These are phyloP conservation scores for Borealophlyctis nickersoniae DNA, from an alignment of 192 early-diverging fungal species.

Conservation along the genomic window DNA sequence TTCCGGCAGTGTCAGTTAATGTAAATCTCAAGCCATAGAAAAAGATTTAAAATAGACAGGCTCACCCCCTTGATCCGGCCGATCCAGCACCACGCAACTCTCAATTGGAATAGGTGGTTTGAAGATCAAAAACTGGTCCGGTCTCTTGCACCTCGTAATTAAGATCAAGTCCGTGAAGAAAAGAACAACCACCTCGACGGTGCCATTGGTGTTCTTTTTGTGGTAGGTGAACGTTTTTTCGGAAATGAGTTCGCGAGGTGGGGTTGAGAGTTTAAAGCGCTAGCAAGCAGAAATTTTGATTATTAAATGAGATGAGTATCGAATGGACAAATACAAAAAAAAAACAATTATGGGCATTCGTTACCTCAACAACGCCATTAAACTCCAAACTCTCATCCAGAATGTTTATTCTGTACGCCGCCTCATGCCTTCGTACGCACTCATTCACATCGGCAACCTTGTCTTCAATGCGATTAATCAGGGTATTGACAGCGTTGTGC, in stretches of 20 bases:
- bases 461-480: conserved; percentile 42
- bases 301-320: too few relatives aligned
- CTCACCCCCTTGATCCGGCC: conserved; percentile 20
- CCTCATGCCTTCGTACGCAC: conserved; percentile 37
- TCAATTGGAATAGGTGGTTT: conserved; percentile 55
- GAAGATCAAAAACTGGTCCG: conserved; percentile 43
- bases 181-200: conserved; percentile 43
- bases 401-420: conserved; percentile 35
- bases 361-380: conserved; percentile 41
- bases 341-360: neutral
- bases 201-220: conserved; percentile 33
- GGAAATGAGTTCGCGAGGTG: conserved; percentile 42
- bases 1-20: too few relatives aligned
- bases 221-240: conserved; percentile 47
- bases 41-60: conserved; percentile 12
- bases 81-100: conserved; percentile 43
- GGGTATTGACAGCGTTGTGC: conserved; percentile 25
- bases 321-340: too few relatives aligned
- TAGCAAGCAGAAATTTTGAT: too few relatives aligned
- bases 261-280: conserved; percentile 49
- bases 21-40: conserved; percentile 18
- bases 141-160: conserved; percentile 33
- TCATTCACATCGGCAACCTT: conserved; percentile 43
- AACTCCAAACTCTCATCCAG: conserved; percentile 55
- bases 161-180: conserved; percentile 53